Evolutionary conservation across 768 basidiomycete species (phyloP), one percentile per base, ranked within the genome.

Genomic region (Agrocybe pediades): DNA sequence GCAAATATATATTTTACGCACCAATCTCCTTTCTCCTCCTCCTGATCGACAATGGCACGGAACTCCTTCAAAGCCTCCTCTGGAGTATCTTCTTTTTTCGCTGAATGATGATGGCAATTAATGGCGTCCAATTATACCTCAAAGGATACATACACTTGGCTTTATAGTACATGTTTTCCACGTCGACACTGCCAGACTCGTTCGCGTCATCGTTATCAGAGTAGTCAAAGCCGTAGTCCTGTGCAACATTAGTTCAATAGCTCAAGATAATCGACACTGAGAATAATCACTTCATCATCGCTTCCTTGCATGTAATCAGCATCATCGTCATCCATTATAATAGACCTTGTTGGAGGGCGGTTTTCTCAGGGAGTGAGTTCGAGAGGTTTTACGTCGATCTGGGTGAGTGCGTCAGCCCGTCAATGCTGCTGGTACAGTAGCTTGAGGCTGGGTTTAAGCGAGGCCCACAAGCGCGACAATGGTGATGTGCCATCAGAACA

Each of bases 111-210:
- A n/a, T 48, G 51, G n/a, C 55, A 9, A 52, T 53, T 50, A 54
- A 46, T 41, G 39, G 9, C 19, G 20, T 4, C 13, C 9, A 19
- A 30, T 17, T 29, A 17, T 26, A 41, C 39, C 47, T 41, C 48
- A 27, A 40, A 3, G 39, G 55, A 21, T 51, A 71, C 87, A 47
- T 60, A 98, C 96, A 87, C 72, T 99, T 99, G 9, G 97, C 97
- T 45, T 87, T 90, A 70, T 98, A 98, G 74, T 99, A 99, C 83
- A 95, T 85, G 67, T 99, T 99, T 75, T 99, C 97, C 41, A 97
- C 85, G 71, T 97, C 95, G 21, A 85, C 90, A 49, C 84, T 90
- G 45, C 82, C 89, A 1, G 84, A 80, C 61, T 90, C 90, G 51
- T 92, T 85, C 24, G 81, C 90, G 24, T 90, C 90, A 29, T 90